Evolutionary conservation across 306 rosid species (phyloP).

Genomic region (Sicyos edulis): DNA sequence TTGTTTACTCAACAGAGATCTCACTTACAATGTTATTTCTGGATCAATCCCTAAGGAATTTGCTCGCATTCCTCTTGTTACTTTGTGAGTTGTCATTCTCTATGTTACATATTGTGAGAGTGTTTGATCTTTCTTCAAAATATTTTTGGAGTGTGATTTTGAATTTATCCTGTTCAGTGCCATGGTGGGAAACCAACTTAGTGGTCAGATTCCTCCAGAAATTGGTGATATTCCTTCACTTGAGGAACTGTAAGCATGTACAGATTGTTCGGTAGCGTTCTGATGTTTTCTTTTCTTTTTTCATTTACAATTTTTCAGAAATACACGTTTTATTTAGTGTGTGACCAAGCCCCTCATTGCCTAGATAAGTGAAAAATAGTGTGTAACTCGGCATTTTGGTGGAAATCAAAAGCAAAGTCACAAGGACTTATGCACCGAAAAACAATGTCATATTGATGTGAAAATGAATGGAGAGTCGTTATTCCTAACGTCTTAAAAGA

Average conservation of each 20-base stretch:
- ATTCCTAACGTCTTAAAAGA: not conserved
- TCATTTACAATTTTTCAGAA: not conserved
- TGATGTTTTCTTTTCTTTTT: not conserved
- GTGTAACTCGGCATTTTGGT: too few relatives aligned
- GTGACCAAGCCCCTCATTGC: too few relatives aligned
- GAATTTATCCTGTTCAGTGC: conserved; percentile 33
- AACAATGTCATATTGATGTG: too few relatives aligned
- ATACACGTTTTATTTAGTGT: not conserved
- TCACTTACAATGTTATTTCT: conserved; percentile 44
- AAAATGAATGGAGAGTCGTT: too few relatives aligned
- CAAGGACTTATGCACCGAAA: too few relatives aligned
- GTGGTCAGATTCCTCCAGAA: conserved; percentile 53
- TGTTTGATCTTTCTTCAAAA: not conserved
- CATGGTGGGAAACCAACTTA: conserved; percentile 52
- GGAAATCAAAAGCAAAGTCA: too few relatives aligned
- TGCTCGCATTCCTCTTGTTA: conserved; percentile 31
- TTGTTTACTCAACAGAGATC: conserved; percentile 42
- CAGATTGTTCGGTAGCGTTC: not conserved
- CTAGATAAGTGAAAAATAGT: too few relatives aligned
- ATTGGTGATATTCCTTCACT: conserved; percentile 47
- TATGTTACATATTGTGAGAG: not conserved
- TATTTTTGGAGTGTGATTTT: not conserved
- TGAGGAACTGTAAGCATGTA: conserved; percentile 40
- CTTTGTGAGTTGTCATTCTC: conserved; percentile 35
- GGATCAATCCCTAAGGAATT: conserved; percentile 56